Percentiles rank a stretch among this genome's conserved stretches.
These are phyloP conservation scores for Myxozyma neglecta DNA, from an alignment of 805 yeast genomes.

Conservation along the genomic window DNA sequence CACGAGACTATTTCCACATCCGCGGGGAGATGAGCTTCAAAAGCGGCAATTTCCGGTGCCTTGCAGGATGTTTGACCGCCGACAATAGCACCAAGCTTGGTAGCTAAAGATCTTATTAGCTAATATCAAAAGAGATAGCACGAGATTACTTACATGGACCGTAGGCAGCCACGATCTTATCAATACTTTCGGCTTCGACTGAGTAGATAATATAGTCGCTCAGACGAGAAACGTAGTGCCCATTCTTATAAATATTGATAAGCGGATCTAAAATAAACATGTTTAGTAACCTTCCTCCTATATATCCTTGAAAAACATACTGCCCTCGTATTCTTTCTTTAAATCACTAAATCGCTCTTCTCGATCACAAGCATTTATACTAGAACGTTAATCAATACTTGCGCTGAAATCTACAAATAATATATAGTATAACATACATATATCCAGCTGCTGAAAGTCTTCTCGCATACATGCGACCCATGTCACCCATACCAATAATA, in stretches of 20 bases:
- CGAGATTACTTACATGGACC: slow-evolving; percentile 58
- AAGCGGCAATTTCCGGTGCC: slow-evolving; percentile 82
- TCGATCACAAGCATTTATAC: slow-evolving; percentile 82
- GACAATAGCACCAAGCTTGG: slow-evolving; percentile 83
- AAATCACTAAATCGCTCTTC: slow-evolving; percentile 60
- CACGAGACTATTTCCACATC: slow-evolving; percentile 84
- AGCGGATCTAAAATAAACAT: slow-evolving; percentile 1
- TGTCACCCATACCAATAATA: slow-evolving; percentile 93
- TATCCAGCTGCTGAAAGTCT: slow-evolving; percentile 80
- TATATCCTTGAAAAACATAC: slow-evolving; percentile 26
- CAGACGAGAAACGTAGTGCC: slow-evolving; percentile 76
- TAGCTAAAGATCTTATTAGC: slow-evolving; percentile 40
- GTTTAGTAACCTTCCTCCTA: not conserved
- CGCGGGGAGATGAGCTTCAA: slow-evolving; percentile 68
- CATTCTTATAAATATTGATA: slow-evolving; percentile 65
- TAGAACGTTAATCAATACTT: slow-evolving; percentile 8
- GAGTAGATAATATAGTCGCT: slow-evolving; percentile 85
- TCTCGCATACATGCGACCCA: slow-evolving; percentile 88
- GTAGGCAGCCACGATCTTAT: slow-evolving; percentile 66
- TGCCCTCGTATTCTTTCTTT: slow-evolving; percentile 44
- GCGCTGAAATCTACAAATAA: not conserved
- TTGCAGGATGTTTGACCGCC: slow-evolving; percentile 99
- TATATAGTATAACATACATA: slow-evolving; percentile 46
- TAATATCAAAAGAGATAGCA: not conserved
- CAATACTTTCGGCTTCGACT: slow-evolving; percentile 88